Evolutionary conservation across 805 yeast genomes (phyloP).

Genomic region (Candida tammaniensis): DNA sequence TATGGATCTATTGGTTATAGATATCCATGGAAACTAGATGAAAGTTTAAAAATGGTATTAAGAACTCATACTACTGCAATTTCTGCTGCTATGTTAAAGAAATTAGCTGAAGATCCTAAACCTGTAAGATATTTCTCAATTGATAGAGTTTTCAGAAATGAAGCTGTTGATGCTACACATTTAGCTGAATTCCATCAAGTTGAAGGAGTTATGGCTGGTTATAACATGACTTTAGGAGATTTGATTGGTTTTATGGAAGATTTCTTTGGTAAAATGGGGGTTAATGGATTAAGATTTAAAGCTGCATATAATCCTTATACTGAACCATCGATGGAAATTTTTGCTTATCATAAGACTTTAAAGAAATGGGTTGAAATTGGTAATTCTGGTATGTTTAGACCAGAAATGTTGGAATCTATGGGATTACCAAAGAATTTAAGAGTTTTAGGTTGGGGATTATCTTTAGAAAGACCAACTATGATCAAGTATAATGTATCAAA

Average conservation of each 20-base stretch:
- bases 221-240: constrained; percentile 90
- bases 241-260: constrained; percentile 97
- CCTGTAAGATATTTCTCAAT: constrained; percentile 92
- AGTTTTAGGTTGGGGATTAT: constrained; percentile 96
- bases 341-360: constrained; percentile 92
- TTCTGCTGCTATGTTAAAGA: constrained; percentile 81
- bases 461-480: constrained; percentile 98
- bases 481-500: constrained; percentile 94
- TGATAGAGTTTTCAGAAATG: constrained; percentile 98
- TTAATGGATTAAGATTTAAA: constrained; percentile 89
- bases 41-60: constrained; percentile 84
- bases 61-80: constrained; percentile 98
- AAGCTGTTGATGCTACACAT: constrained; percentile 99
- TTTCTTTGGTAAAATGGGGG: constrained; percentile 97
- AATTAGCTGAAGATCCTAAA: constrained; percentile 82
- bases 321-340: constrained; percentile 97
- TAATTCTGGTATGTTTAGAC: constrained; percentile 99
- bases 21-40: constrained; percentile 94
- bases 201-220: constrained; percentile 98
- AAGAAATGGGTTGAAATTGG: constrained; percentile 99
- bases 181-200: constrained; percentile 99
- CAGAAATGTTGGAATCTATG: constrained; percentile 98
- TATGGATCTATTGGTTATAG: constrained; percentile 97
- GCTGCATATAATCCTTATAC: constrained; percentile 99
- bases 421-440: constrained; percentile 93